A percentile compares a stretch with the other conserved stretches of the same genome.
Conservation (phyloP, 176 grass and related monocot genomes). For the Zea mays region Zm-B73-REFERENCE-NAM-5.0 NC_050103.1:154952001-154952500, state of each 20-base stretch:
- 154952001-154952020: slow-evolving; percentile 23
- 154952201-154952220: slow-evolving; percentile 23
- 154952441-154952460: slow-evolving; percentile 20
- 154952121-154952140: slow-evolving; percentile 34
- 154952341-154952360: slow-evolving; percentile 25
- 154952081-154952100: slow-evolving; percentile 27
- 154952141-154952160: slow-evolving; percentile 45
- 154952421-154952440: slow-evolving; percentile 32
- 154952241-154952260: background rate
- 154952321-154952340: slow-evolving; percentile 25
- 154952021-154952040: slow-evolving; percentile 3
- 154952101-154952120: slow-evolving; percentile 31
- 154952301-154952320: slow-evolving; percentile 4
- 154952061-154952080: slow-evolving; percentile 11
- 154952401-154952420: slow-evolving; percentile 33
- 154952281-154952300: slow-evolving; percentile 21
- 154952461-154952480: slow-evolving; percentile 35
- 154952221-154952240: slow-evolving; percentile 23
- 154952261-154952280: background rate
- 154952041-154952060: slow-evolving; percentile 24
- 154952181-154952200: slow-evolving; percentile 32
- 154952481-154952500: slow-evolving; percentile 57
- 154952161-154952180: slow-evolving; percentile 45
- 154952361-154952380: slow-evolving; percentile 29
- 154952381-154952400: slow-evolving; percentile 35